Evolutionary conservation across 805 yeast species (phyloP), one percentile per base, ranked within the genome.

Genomic region (Yamadazyma sp.): DNA sequence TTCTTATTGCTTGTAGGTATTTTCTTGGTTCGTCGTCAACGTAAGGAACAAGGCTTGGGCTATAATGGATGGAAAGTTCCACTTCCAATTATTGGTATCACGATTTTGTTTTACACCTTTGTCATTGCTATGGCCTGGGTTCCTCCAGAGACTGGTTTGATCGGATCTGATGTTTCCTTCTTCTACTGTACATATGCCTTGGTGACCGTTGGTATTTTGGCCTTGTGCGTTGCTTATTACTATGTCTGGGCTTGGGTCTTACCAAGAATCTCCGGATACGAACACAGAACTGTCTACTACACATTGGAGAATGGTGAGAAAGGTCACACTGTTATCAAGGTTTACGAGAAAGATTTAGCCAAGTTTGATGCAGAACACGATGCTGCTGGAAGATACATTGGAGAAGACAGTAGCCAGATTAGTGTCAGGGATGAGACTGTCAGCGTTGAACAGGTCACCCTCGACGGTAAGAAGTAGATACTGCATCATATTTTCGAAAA

Each of bases 101-200:
- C 62, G 5, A 44, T 65, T 5, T 41, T 62, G 9, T 68, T 57
- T 49, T 52, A 62, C 19, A 22, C 55, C 6, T 62, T 67, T 43
- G 73, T 68, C n/a, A 49, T 67, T 40, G 64, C 59, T 12, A 60
- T 67, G 57, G 62, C 71, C 0, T 68, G 60, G 45, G 71, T 68
- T 22, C 73, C 73, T 17, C 46, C 57, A 36, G 43, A 42, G 28
- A 68, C 68, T 3, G 50, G 64, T 3, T 53, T 66, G 41, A 64
- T 48, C 20, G 73, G 73, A 3, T 53, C 64, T 32, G 73, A 68
- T 44, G 70, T 66, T 15, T 53, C 67, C 4, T 68, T 68, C 47
- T 67, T 68, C 47, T 68, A 68, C 45, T 64, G 67, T 12, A 60
- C 72, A 0, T 67, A 68, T 44, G 66, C 71, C n/a, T 44, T 67